These are phyloP conservation scores for Phialophora verrucosa DNA, from an alignment of 2,329 filamentous ascomycete species.

Conservation along the genomic window DNA sequence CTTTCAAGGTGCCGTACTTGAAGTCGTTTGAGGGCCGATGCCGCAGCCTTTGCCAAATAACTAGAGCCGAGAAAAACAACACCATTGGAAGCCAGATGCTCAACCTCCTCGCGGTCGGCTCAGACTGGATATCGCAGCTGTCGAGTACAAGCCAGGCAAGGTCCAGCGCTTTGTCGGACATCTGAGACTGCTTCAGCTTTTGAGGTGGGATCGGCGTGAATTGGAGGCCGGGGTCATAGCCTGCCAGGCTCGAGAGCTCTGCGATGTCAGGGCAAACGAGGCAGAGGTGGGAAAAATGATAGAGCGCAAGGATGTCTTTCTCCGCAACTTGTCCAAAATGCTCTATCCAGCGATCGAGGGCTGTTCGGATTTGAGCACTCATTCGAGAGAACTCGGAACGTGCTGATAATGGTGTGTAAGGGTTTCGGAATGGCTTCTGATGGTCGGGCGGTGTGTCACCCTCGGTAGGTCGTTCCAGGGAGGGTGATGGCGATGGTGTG, in stretches of 20 bases:
- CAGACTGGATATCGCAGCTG: slow-evolving; percentile 6
- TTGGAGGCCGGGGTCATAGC: slow-evolving; percentile 7
- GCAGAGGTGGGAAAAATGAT: slow-evolving; percentile 20
- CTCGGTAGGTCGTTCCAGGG: neutral
- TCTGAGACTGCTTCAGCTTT: neutral
- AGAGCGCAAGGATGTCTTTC: slow-evolving; percentile 20
- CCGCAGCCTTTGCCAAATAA: slow-evolving; percentile 20
- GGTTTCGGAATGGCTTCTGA: slow-evolving; percentile 6
- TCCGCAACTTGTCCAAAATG: slow-evolving; percentile 18
- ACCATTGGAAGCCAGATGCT: slow-evolving; percentile 21
- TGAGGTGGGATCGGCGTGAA: neutral
- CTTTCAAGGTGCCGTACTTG: slow-evolving; percentile 23
- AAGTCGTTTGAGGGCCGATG: slow-evolving; percentile 2
- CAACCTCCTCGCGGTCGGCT: slow-evolving; percentile 1
- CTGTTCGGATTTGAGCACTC: slow-evolving; percentile 12
- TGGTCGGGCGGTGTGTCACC: neutral
- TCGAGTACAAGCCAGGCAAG: slow-evolving; percentile 26
- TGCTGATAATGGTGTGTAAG: slow-evolving; percentile 14
- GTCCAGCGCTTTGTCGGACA: slow-evolving; percentile 23
- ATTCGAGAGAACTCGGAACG: slow-evolving; percentile 14
- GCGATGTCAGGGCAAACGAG: slow-evolving; percentile 19
- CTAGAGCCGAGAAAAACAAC: slow-evolving; percentile 17
- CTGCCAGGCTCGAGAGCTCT: slow-evolving; percentile 15
- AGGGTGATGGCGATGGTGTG: neutral
- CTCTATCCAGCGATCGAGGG: slow-evolving; percentile 17